Evolutionary conservation across 345 rosid species (phyloP).

Genomic region (Orychophragmus violaceus): DNA sequence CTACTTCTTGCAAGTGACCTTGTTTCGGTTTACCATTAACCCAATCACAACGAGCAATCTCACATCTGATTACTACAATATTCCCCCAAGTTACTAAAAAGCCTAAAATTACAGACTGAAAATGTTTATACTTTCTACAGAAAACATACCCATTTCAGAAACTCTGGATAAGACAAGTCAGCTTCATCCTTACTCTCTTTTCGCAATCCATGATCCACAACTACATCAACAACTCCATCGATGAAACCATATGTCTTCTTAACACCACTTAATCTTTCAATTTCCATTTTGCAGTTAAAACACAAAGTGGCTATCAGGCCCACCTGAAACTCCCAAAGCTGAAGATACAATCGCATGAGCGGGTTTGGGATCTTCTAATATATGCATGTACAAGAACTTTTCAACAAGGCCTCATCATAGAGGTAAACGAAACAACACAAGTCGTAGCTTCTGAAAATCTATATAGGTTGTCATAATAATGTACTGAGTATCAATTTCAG

Average conservation of each 20-base stretch:
- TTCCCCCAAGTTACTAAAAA: no score
- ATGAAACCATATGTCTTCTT: constrained; percentile 36
- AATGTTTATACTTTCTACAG: background rate
- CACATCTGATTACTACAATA: no score
- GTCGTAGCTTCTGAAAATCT: no score
- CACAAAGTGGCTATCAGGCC: constrained; percentile 84
- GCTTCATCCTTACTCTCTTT: constrained; percentile 75
- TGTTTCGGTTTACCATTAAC: constrained; percentile 71
- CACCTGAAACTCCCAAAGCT: constrained; percentile 93
- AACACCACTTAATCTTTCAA: constrained; percentile 27
- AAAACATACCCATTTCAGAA: constrained; percentile 60
- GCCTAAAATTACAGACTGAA: background rate
- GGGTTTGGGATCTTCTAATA: no score
- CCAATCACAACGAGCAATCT: no score
- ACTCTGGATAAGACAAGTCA: constrained; percentile 44
- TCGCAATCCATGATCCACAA: constrained; percentile 82
- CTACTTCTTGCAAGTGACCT: constrained; percentile 86
- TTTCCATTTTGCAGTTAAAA: constrained; percentile 82
- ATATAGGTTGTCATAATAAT: no score
- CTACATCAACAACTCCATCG: constrained; percentile 70
- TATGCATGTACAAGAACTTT: no score
- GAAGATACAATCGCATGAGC: background rate
- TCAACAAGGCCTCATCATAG: no score
- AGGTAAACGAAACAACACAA: no score
- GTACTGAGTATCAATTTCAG: no score